Evolutionary conservation across 2,329 filamentous ascomycete genomes (phyloP).

Genomic region (Hypomyces perniciosus): DNA sequence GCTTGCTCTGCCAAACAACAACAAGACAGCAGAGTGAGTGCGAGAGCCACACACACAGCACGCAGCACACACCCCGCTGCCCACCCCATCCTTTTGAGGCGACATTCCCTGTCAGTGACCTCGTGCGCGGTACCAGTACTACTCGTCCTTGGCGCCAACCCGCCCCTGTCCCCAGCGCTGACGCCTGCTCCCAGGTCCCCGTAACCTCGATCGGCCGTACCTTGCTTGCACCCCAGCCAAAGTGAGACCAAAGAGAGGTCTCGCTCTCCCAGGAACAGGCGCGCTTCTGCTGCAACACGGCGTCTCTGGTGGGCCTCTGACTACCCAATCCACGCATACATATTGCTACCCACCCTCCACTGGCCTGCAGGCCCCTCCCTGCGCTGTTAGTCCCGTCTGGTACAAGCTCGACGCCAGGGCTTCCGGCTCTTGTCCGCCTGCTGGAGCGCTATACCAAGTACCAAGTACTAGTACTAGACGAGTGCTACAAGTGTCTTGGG

Average conservation of each 20-base stretch:
- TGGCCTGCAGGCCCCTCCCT: neutral
- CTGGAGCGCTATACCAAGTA: neutral
- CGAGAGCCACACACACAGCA: no score
- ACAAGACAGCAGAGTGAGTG: no score
- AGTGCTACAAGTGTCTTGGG: no score
- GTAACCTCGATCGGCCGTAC: neutral
- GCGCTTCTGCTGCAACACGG: slow-evolving; percentile 1
- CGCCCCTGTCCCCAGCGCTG: neutral
- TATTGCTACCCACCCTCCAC: neutral
- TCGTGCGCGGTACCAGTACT: no score
- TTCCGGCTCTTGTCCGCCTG: slow-evolving; percentile 1
- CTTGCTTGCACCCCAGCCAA: neutral
- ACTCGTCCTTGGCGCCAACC: no score
- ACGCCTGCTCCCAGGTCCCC: neutral
- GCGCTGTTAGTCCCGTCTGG: slow-evolving; percentile 11
- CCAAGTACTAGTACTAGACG: no score
- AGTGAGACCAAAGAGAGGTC: neutral
- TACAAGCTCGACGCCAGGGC: slow-evolving; percentile 11
- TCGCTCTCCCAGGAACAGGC: slow-evolving; percentile 2
- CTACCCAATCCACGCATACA: neutral
- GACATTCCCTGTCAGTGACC: no score
- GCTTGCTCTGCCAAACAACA: no score
- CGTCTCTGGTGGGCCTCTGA: neutral
- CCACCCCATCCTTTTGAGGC: no score
- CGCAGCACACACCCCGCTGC: no score